Conservation (phyloP, 768 basidiomycete genomes). For the Kwoniella bestiolae region DNA sequence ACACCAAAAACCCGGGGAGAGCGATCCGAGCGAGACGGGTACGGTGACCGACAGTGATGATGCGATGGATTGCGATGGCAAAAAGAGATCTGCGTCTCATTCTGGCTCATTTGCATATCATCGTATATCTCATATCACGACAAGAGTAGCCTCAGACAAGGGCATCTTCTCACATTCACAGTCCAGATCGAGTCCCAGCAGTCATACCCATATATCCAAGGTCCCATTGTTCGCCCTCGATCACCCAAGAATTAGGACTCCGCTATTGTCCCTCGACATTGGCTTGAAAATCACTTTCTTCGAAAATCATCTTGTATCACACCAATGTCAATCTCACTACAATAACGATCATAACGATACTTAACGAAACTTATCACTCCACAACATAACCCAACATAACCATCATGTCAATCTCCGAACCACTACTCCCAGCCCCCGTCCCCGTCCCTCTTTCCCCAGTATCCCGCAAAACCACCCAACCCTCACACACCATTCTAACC, state of each 20-base stretch:
- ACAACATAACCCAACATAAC: not conserved
- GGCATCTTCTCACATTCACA: too few species aligned
- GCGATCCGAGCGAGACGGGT: not conserved
- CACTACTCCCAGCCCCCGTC: not conserved
- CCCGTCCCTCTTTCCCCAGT: constrained; percentile 22
- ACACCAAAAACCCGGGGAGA: not conserved
- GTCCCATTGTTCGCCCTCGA: too few species aligned
- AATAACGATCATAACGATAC: not conserved
- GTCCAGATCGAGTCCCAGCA: too few species aligned
- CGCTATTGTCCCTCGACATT: not conserved
- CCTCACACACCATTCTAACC: not conserved
- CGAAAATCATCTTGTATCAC: too few species aligned
- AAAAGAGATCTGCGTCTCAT: too few species aligned
- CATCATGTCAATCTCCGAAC: constrained; percentile 9
- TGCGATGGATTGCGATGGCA: too few species aligned
- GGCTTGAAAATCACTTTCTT: not conserved
- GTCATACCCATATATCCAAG: too few species aligned
- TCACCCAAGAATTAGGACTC: too few species aligned
- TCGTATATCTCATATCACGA: too few species aligned
- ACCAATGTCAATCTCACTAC: not conserved
- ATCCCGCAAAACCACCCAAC: constrained; percentile 1
- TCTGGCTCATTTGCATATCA: too few species aligned
- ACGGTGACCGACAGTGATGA: not conserved
- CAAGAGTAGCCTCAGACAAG: too few species aligned
- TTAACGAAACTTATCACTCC: not conserved